Percentiles rank a stretch among this genome's conserved stretches.
These are phyloP conservation scores for Artomyces pyxidatus DNA, from an alignment of 768 basidiomycete species.

Conservation along the genomic window DNA sequence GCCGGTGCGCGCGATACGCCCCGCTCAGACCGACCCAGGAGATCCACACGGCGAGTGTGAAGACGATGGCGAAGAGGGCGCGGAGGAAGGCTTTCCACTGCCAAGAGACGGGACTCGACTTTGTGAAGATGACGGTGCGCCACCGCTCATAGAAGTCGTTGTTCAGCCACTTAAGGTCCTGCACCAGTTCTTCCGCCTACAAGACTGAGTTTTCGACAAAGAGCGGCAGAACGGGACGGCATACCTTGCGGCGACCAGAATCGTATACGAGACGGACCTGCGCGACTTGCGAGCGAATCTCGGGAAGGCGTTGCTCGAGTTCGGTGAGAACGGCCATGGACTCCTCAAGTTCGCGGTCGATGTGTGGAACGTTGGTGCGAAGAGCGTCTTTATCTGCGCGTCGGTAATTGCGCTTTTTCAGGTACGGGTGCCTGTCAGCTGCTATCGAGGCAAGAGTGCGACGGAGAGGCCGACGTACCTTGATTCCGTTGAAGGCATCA, in stretches of 20 bases:
- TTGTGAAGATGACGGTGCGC: conserved; percentile 66
- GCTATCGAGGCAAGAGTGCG: neutral
- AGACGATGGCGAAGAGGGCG: conserved; percentile 27
- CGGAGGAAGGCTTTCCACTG: conserved; percentile 63
- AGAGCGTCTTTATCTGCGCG: conserved; percentile 49
- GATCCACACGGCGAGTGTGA: conserved; percentile 50
- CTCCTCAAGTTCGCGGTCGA: conserved; percentile 51
- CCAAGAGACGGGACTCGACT: conserved; percentile 62
- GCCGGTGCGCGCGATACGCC: conserved; percentile 65
- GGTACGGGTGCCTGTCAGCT: neutral
- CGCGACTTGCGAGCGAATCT: conserved; percentile 49
- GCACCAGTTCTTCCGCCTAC: conserved; percentile 59
- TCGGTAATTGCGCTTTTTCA: conserved; percentile 43
- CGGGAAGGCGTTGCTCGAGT: conserved; percentile 52
- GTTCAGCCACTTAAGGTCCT: conserved; percentile 66
- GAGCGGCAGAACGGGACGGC: conserved; percentile 5
- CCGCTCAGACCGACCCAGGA: conserved; percentile 55
- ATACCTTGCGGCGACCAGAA: conserved; percentile 60
- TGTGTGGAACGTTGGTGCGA: conserved; percentile 51
- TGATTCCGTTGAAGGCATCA: conserved; percentile 52
- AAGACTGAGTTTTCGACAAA: neutral
- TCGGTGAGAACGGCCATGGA: conserved; percentile 50
- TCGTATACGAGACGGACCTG: conserved; percentile 63
- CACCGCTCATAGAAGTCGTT: conserved; percentile 72
- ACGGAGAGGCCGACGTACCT: conserved; percentile 33